Conservation (phyloP, 129 eudicot species). For the Arctium lappa region DNA sequence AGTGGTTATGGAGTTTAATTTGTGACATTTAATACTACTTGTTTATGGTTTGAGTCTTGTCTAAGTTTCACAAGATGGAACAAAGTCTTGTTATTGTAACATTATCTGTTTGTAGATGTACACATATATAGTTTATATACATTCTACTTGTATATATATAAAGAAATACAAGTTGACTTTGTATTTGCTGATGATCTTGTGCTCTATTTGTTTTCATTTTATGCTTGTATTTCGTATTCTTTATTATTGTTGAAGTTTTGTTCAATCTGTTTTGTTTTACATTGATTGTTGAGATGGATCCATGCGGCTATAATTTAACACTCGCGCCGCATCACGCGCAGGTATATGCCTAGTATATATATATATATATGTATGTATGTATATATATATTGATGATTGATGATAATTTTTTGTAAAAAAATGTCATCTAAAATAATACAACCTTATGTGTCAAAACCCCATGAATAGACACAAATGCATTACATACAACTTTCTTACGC, state of each 20-base stretch:
- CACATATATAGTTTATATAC: not conserved
- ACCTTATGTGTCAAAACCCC: too few relatives aligned
- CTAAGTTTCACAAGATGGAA: not conserved
- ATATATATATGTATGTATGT: too few relatives aligned
- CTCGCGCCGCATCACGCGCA: too few relatives aligned
- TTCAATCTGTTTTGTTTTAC: too few relatives aligned
- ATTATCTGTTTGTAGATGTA: not conserved
- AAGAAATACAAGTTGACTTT: not conserved
- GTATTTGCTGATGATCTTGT: not conserved
- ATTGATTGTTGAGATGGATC: not conserved
- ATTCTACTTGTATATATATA: not conserved
- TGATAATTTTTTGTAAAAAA: too few relatives aligned
- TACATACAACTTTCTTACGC: too few relatives aligned
- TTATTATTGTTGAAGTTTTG: not conserved
- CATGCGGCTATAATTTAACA: not conserved
- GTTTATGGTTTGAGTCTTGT: not conserved
- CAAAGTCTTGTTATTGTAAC: not conserved
- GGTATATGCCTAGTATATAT: too few relatives aligned
- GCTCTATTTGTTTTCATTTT: not conserved
- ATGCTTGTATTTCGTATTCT: not conserved
- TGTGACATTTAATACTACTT: not conserved
- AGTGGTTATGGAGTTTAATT: not conserved
- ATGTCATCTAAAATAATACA: too few relatives aligned
- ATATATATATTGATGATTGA: too few relatives aligned
- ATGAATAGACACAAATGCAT: too few relatives aligned